Conservation (phyloP, 768 basidiomycete species). For the Podaxis sp. region DNA sequence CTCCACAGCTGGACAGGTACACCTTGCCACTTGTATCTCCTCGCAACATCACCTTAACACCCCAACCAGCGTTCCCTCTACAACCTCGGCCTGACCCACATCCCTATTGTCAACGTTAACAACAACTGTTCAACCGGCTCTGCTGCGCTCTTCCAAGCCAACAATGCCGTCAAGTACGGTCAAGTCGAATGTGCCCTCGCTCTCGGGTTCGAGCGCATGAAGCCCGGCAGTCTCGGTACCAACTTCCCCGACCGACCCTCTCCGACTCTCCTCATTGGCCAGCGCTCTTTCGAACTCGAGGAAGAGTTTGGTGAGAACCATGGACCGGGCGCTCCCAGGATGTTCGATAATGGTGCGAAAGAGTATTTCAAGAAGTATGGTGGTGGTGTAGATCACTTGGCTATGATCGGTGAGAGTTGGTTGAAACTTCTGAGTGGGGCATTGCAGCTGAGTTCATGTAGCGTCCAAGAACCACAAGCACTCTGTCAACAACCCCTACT, state of each 20-base stretch:
- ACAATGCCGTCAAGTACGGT: slow-evolving; percentile 67
- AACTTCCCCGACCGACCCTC: slow-evolving; percentile 57
- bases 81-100: slow-evolving; percentile 79
- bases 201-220: slow-evolving; percentile 86
- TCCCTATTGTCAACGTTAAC: slow-evolving; percentile 85
- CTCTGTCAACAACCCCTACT: slow-evolving; percentile 81
- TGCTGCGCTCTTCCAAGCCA: slow-evolving; percentile 74
- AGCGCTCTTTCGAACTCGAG: slow-evolving; percentile 51
- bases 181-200: slow-evolving; percentile 76
- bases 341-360: slow-evolving; percentile 74
- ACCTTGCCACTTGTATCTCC: slow-evolving; percentile 11
- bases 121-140: slow-evolving; percentile 88
- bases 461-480: slow-evolving; percentile 86
- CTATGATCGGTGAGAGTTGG: slow-evolving; percentile 63
- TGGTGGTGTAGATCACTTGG: slow-evolving; percentile 63
- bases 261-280: slow-evolving; percentile 47
- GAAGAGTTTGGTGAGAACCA: slow-evolving; percentile 55
- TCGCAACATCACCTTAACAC: slow-evolving; percentile 4
- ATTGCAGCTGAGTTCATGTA: slow-evolving; percentile 23
- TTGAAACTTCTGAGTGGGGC: background rate
- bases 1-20: slow-evolving; percentile 73
- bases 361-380: slow-evolving; percentile 82
- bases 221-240: slow-evolving; percentile 67
- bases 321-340: slow-evolving; percentile 68
- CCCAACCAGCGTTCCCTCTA: slow-evolving; percentile 66